Conservation (phyloP, 306 rosid genomes). For the Acacia melanoxylon region DNA sequence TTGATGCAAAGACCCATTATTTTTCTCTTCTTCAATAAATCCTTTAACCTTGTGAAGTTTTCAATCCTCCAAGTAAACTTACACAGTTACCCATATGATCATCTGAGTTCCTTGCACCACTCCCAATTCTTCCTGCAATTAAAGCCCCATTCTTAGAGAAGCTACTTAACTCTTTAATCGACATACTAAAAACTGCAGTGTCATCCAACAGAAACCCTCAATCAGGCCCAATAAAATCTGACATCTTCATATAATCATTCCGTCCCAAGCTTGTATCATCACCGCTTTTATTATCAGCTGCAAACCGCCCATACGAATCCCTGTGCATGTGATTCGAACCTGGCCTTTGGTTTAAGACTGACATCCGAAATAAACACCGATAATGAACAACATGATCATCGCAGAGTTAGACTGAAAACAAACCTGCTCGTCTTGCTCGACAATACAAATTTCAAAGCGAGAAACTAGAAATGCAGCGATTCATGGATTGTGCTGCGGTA, state of each 20-base stretch:
- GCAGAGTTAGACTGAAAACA: too few species aligned
- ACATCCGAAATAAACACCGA: conserved; percentile 99
- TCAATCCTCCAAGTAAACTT: conserved; percentile 98
- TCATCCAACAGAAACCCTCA: conserved; percentile 85
- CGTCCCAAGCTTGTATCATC: conserved; percentile 99
- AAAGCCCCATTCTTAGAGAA: conserved; percentile 89
- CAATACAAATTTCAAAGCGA: too few species aligned
- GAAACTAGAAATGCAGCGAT: too few species aligned
- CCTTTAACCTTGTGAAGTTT: conserved; percentile 92
- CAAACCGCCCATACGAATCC: conserved; percentile 97
- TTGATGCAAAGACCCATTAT: conserved; percentile 96
- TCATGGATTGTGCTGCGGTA: too few species aligned
- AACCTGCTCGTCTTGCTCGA: too few species aligned
- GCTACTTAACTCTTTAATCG: conserved; percentile 91
- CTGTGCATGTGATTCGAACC: conserved; percentile 96
- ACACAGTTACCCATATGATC: conserved; percentile 95
- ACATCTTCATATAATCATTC: conserved; percentile 99
- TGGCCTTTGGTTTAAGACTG: conserved; percentile 91
- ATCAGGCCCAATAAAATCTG: conserved; percentile 78
- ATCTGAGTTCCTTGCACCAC: conserved; percentile 89
- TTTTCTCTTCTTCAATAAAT: conserved; percentile 94
- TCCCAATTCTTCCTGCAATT: conserved; percentile 72
- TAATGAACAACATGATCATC: too few species aligned
- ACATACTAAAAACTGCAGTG: conserved; percentile 89
- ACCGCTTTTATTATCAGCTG: conserved; percentile 96